phyloP scores from a whole-genome alignment of 768 basidiomycete genomes.

The Porphyrellus cyaneotinctus region DNA sequence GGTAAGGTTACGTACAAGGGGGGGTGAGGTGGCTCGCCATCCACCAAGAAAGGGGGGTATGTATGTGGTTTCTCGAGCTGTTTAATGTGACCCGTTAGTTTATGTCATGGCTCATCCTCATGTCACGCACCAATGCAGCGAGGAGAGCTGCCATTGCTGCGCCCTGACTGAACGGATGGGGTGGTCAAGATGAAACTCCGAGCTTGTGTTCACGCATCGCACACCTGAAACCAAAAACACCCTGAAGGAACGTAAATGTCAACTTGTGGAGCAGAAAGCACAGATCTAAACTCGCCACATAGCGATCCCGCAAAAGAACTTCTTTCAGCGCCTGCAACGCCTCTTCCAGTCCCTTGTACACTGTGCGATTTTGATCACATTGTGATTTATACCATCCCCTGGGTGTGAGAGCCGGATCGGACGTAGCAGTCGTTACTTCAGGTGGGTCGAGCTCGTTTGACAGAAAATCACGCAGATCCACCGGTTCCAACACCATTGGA shows the following conservation, averaged over 20 bases:
- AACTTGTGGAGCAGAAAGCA: background rate
- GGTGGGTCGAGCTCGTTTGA: slow-evolving; percentile 36
- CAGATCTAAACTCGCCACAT: slow-evolving; percentile 48
- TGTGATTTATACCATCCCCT: slow-evolving; percentile 72
- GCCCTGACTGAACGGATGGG: slow-evolving; percentile 54
- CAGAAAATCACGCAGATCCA: slow-evolving; percentile 44
- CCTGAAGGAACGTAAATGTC: slow-evolving; percentile 38
- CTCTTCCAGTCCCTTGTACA: slow-evolving; percentile 53
- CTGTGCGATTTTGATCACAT: slow-evolving; percentile 47
- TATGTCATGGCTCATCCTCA: background rate
- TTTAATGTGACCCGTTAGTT: slow-evolving; percentile 1
- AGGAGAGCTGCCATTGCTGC: slow-evolving; percentile 71
- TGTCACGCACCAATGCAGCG: slow-evolving; percentile 55
- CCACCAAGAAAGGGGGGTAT: slow-evolving; percentile 57
- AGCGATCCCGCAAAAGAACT: slow-evolving; percentile 52
- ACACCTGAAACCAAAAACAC: slow-evolving; percentile 77
- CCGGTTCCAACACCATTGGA: slow-evolving; percentile 62
- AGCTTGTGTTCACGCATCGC: slow-evolving; percentile 1
- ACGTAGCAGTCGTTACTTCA: slow-evolving; percentile 29
- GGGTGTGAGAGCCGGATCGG: slow-evolving; percentile 52
- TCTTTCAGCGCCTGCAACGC: slow-evolving; percentile 53
- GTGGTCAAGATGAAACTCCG: background rate
- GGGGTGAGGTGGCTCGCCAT: slow-evolving; percentile 67
- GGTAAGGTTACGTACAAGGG: slow-evolving; percentile 52
- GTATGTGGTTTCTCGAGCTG: slow-evolving; percentile 52